A percentile compares a stretch with the other conserved stretches of the same genome.
Evolutionary conservation across 371 early-diverging fungal genomes (phyloP).

Genomic region (Mortierella sp.): DNA sequence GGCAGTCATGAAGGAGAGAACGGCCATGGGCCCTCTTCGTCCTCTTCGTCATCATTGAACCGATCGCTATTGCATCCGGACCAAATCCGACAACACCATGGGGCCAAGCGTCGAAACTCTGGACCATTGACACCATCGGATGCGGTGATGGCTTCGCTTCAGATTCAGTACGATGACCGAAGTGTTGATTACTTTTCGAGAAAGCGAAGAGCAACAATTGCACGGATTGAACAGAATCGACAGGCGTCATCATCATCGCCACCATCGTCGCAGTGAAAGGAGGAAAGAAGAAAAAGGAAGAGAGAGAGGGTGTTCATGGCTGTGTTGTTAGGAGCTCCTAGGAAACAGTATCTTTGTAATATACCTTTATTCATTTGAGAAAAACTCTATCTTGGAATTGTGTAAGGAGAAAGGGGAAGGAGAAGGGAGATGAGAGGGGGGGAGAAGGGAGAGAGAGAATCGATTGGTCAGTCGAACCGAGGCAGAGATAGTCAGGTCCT

Average conservation of each 20-base stretch:
- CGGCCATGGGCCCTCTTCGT: too few relatives aligned
- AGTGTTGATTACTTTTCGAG: slow-evolving; percentile 40
- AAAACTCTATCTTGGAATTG: too few relatives aligned
- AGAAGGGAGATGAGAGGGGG: too few relatives aligned
- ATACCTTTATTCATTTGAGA: too few relatives aligned
- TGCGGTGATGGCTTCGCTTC: slow-evolving; percentile 20
- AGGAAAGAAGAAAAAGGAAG: not conserved
- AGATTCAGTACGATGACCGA: slow-evolving; percentile 30
- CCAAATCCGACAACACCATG: not conserved
- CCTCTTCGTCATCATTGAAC: too few relatives aligned
- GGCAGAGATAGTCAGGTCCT: too few relatives aligned
- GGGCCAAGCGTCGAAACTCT: slow-evolving; percentile 40
- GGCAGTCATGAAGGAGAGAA: too few relatives aligned
- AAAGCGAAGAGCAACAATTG: slow-evolving; percentile 47
- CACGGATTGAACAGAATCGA: slow-evolving; percentile 27
- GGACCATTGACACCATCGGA: slow-evolving; percentile 36
- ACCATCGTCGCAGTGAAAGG: not conserved
- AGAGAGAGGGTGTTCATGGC: not conserved
- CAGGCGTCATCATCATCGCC: not conserved
- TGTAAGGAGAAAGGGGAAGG: too few relatives aligned
- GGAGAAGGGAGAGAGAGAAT: too few relatives aligned
- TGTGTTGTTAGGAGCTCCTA: not conserved
- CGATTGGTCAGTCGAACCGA: too few relatives aligned
- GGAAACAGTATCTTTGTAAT: too few relatives aligned
- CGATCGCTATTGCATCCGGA: too few relatives aligned